phyloP scores from a whole-genome alignment of 2,329 filamentous ascomycete species.

The Xylariaceae sp. region DNA sequence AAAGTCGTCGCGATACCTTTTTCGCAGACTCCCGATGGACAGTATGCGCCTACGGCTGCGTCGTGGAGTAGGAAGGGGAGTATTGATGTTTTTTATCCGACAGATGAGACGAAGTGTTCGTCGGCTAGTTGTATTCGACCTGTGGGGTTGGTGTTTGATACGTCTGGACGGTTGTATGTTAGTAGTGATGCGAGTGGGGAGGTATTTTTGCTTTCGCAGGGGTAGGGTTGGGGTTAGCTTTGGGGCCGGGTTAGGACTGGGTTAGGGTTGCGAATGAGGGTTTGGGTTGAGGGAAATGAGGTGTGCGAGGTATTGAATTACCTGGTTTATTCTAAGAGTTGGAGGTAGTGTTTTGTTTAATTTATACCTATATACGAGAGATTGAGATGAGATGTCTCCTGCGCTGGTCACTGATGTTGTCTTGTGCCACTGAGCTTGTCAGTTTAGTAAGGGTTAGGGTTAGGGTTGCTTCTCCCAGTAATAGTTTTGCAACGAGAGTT shows the following conservation, averaged over 20 bases:
- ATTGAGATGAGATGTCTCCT: too few relatives aligned
- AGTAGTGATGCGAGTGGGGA: constrained; percentile 50
- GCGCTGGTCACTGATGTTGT: too few relatives aligned
- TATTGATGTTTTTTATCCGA: constrained; percentile 46
- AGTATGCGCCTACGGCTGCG: constrained; percentile 28
- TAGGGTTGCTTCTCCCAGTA: too few relatives aligned
- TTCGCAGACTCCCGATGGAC: constrained; percentile 25
- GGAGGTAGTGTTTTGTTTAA: too few relatives aligned
- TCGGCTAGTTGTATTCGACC: constrained; percentile 46
- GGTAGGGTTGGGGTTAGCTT: background rate
- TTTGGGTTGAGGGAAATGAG: too few relatives aligned
- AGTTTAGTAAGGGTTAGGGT: too few relatives aligned
- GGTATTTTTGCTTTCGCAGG: constrained; percentile 26
- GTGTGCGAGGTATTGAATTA: too few relatives aligned
- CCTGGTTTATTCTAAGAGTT: too few relatives aligned
- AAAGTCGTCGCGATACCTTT: constrained; percentile 35
- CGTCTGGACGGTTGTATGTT: constrained; percentile 46
- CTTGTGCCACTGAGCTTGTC: too few relatives aligned
- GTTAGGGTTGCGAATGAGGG: too few relatives aligned
- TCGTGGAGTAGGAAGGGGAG: constrained; percentile 36
- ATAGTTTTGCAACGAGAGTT: too few relatives aligned
- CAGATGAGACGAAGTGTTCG: constrained; percentile 39
- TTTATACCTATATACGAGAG: too few relatives aligned
- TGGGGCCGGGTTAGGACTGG: background rate
- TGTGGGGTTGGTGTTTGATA: constrained; percentile 40